Conservation (phyloP, 495 filamentous ascomycete genomes). For the Talaromyces ruber region DNA sequence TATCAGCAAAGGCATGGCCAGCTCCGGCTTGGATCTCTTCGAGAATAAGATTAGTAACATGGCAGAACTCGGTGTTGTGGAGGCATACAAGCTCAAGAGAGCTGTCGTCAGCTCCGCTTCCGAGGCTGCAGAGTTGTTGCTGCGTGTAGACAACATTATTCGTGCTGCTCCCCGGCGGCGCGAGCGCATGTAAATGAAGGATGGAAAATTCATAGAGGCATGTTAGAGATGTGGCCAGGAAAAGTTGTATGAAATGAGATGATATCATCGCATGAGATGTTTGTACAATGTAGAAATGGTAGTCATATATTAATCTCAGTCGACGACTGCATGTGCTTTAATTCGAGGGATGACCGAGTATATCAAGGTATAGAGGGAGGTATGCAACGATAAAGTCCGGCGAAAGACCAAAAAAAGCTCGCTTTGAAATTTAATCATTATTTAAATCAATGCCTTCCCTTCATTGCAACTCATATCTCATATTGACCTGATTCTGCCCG, state of each 20-base stretch:
- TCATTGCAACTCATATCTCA: not conserved
- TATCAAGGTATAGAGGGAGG: too few species aligned
- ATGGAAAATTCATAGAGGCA: not conserved
- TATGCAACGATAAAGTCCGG: not conserved
- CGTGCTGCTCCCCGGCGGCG: conserved; percentile 66
- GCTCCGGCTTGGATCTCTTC: conserved; percentile 80
- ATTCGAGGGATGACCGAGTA: not conserved
- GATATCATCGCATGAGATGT: not conserved
- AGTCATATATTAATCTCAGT: not conserved
- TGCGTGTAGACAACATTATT: conserved; percentile 85
- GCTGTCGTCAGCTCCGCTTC: conserved; percentile 92
- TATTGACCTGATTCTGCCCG: not conserved
- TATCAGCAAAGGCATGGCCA: conserved; percentile 88
- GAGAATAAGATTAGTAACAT: conserved; percentile 93
- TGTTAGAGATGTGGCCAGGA: not conserved
- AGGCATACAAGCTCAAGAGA: conserved; percentile 97
- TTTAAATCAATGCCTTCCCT: not conserved
- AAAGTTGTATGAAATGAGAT: conserved; percentile 1
- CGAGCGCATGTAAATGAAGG: conserved; percentile 53
- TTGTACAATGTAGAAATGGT: conserved; percentile 1
- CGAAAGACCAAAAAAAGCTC: not conserved
- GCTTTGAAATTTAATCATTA: not conserved
- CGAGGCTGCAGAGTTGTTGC: conserved; percentile 86
- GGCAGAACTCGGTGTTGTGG: conserved; percentile 92
- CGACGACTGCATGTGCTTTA: not conserved